Evolutionary conservation across 2,329 filamentous ascomycete species (phyloP).

Genomic region (Pseudonectria buxi): DNA sequence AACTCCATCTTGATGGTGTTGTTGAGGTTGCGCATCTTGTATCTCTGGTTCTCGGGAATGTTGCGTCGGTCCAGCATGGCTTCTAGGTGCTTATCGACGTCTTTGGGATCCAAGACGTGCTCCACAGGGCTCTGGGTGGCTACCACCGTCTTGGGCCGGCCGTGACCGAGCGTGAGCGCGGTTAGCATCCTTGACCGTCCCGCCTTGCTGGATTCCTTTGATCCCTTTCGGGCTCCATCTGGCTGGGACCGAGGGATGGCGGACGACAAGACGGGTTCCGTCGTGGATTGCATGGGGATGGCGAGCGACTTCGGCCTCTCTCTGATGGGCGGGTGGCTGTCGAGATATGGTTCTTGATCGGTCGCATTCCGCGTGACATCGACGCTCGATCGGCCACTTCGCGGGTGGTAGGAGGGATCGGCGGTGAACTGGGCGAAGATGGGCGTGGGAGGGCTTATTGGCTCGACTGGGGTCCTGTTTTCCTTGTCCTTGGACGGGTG

Average conservation of each 20-base stretch:
- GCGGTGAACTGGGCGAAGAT: constrained; percentile 70
- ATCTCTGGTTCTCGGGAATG: constrained; percentile 86
- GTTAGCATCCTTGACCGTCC: constrained; percentile 35
- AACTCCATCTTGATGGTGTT: constrained; percentile 93
- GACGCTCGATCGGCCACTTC: constrained; percentile 18
- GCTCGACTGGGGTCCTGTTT: constrained; percentile 57
- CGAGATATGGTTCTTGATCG: constrained; percentile 13
- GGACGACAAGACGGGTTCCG: constrained; percentile 15
- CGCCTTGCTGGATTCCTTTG: constrained; percentile 31
- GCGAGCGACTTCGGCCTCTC: constrained; percentile 48
- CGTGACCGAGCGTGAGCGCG: constrained; percentile 32
- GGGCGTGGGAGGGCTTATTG: constrained; percentile 47
- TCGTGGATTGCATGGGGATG: constrained; percentile 19
- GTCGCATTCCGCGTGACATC: constrained; percentile 15
- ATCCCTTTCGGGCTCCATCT: constrained; percentile 17
- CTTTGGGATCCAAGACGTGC: constrained; percentile 41
- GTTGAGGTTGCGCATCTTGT: constrained; percentile 88
- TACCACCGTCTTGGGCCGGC: constrained; percentile 29
- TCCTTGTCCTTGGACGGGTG: constrained; percentile 65
- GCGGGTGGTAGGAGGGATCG: constrained; percentile 17
- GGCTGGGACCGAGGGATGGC: constrained; percentile 16
- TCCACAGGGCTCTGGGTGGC: constrained; percentile 40
- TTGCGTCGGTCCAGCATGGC: constrained; percentile 76
- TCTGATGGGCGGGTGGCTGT: constrained; percentile 25
- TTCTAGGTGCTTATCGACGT: constrained; percentile 52